phyloP scores from a whole-genome alignment of 768 basidiomycete species.

The Naematelia aurantialba region DNA sequence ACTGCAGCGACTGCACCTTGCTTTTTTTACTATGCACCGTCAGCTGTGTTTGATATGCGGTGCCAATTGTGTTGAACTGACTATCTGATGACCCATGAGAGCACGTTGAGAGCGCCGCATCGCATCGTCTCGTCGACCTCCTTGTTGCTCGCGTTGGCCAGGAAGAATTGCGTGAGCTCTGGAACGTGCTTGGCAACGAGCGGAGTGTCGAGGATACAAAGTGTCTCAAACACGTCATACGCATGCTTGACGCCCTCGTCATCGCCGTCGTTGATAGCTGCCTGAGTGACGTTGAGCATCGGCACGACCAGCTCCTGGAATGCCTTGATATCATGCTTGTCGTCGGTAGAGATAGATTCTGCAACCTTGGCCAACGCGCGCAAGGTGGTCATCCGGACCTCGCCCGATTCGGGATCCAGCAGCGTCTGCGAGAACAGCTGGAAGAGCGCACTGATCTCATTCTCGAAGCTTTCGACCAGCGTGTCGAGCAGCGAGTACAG shows the following conservation, averaged over 20 bases:
- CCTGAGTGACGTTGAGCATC: slow-evolving; percentile 84
- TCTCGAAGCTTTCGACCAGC: slow-evolving; percentile 80
- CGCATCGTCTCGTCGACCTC: slow-evolving; percentile 73
- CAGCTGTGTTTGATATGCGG: too few species aligned
- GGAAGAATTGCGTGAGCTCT: slow-evolving; percentile 81
- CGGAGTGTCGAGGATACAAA: slow-evolving; percentile 94
- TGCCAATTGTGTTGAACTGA: too few species aligned
- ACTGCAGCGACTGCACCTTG: slow-evolving; percentile 78
- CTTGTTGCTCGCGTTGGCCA: slow-evolving; percentile 75
- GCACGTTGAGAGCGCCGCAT: slow-evolving; percentile 82
- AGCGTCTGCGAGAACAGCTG: slow-evolving; percentile 71
- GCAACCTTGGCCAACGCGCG: slow-evolving; percentile 88
- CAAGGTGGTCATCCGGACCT: slow-evolving; percentile 85
- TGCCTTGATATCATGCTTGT: slow-evolving; percentile 78
- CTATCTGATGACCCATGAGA: slow-evolving; percentile 98
- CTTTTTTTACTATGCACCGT: slow-evolving; percentile 74
- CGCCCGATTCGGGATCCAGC: slow-evolving; percentile 75
- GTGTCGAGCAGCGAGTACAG: slow-evolving; percentile 78
- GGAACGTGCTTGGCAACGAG: slow-evolving; percentile 82
- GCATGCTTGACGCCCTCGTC: slow-evolving; percentile 78
- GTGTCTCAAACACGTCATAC: slow-evolving; percentile 93
- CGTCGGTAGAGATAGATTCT: slow-evolving; percentile 82
- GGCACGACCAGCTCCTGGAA: slow-evolving; percentile 81
- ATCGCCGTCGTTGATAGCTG: slow-evolving; percentile 72
- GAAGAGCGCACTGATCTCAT: slow-evolving; percentile 58